Conservation (phyloP, 768 basidiomycete genomes). For the Russula dissimulans region DNA sequence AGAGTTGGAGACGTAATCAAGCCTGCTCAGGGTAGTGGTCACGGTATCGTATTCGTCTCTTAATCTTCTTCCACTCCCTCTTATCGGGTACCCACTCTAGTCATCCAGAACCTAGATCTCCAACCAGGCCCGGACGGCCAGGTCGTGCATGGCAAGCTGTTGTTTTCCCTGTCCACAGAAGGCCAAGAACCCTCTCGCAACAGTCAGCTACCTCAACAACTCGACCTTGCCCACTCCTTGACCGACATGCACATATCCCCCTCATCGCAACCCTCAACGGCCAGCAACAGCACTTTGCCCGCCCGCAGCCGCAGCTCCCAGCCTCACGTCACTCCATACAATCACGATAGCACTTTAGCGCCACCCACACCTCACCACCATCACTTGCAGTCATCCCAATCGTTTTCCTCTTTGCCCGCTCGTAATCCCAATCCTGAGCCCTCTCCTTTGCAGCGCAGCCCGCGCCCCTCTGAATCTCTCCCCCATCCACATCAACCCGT, state of each 20-base stretch:
- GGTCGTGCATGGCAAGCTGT: conserved; percentile 74
- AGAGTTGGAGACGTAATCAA: conserved; percentile 33
- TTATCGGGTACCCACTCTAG: conserved; percentile 25
- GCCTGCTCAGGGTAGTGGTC: conserved; percentile 29
- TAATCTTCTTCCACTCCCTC: neutral
- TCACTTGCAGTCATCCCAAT: conserved; percentile 11
- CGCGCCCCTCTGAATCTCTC: conserved; percentile 1
- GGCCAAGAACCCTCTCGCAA: conserved; percentile 15
- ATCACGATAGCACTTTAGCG: conserved; percentile 7
- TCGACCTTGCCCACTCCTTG: conserved; percentile 8
- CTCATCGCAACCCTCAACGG: neutral
- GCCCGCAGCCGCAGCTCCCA: conserved; percentile 9
- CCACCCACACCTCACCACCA: neutral
- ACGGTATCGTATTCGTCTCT: conserved; percentile 3
- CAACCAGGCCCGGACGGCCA: conserved; percentile 64
- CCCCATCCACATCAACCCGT: neutral
- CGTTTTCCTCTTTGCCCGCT: conserved; percentile 7
- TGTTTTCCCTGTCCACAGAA: conserved; percentile 43
- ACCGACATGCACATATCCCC: conserved; percentile 11
- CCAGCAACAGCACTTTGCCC: neutral
- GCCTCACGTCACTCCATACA: neutral
- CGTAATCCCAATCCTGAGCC: conserved; percentile 22
- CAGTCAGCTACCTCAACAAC: conserved; percentile 17
- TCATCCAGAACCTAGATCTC: conserved; percentile 66
- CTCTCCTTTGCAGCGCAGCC: conserved; percentile 18